phyloP scores from a whole-genome alignment of 2,329 filamentous ascomycete species.

The Talaromyces sp. region DNA sequence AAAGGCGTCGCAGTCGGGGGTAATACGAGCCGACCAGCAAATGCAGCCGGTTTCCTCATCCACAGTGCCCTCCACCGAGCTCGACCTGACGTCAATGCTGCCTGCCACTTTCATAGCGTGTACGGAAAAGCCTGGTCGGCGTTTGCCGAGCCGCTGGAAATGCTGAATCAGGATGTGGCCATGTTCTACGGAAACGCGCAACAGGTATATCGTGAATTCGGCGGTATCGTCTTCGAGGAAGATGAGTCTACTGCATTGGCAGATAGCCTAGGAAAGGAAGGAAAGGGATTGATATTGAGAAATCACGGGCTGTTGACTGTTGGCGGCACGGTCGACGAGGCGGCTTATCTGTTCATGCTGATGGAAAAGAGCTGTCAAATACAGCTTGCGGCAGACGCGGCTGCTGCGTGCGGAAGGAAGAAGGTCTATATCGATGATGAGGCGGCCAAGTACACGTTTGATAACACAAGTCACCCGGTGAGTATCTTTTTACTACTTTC shows the following conservation, averaged over 20 bases:
- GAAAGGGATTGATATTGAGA: not conserved
- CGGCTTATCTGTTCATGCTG: not conserved
- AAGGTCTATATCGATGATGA: not conserved
- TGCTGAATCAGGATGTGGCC: not conserved
- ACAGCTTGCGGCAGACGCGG: not conserved
- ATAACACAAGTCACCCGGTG: not conserved
- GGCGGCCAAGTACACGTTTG: not conserved
- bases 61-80: not conserved
- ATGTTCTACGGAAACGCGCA: not conserved
- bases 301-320: not conserved
- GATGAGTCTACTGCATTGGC: not conserved
- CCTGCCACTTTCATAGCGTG: not conserved
- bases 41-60: not conserved
- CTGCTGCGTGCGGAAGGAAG: not conserved
- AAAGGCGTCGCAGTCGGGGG: not conserved
- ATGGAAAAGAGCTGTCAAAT: constrained; percentile 2
- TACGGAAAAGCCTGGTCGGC: not conserved
- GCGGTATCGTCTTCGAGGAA: not conserved
- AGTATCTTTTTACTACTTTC: not conserved
- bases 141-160: not conserved
- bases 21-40: not conserved
- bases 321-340: not conserved
- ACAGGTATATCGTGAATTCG: not conserved
- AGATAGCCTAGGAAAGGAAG: not conserved
- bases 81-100: not conserved